Percentiles rank a stretch among this genome's conserved stretches.
These are phyloP conservation scores for Ceratobasidium sp. DNA, from an alignment of 1,284 basidiomycete genomes.

Conservation along the genomic window DNA sequence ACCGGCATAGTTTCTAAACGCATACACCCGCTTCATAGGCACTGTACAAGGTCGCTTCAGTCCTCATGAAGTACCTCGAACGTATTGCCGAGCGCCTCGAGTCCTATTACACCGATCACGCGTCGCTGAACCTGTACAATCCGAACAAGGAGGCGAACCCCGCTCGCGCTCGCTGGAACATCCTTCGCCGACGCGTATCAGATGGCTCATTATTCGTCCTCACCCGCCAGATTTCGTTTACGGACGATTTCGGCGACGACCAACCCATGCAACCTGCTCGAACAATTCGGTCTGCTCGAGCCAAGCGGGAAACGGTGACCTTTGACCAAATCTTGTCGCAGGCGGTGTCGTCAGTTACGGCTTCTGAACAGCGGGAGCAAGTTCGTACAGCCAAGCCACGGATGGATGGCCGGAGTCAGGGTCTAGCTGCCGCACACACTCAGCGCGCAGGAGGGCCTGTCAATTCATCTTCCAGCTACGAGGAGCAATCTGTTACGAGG, in stretches of 20 bases:
- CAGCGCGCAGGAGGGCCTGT: conserved; percentile 22
- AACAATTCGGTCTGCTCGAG: neutral
- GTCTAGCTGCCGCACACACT: conserved; percentile 38
- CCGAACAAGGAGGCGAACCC: conserved; percentile 34
- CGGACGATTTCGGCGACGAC: conserved; percentile 20
- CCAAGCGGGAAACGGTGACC: conserved; percentile 32
- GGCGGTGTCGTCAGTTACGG: conserved; percentile 28
- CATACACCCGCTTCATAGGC: neutral
- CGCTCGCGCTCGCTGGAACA: conserved; percentile 40
- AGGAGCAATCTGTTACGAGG: conserved; percentile 24
- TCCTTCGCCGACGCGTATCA: conserved; percentile 33
- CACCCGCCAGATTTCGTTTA: conserved; percentile 24
- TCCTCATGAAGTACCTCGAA: conserved; percentile 34
- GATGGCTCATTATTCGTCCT: conserved; percentile 42
- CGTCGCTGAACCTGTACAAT: conserved; percentile 29
- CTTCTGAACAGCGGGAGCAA: conserved; percentile 7
- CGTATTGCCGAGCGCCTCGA: conserved; percentile 40
- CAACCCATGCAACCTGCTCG: neutral
- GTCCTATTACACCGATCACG: conserved; percentile 39
- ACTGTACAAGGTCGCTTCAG: conserved; percentile 28
- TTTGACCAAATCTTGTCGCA: conserved; percentile 41
- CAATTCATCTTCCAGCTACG: conserved; percentile 28
- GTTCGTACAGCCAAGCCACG: neutral
- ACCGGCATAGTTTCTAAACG: neutral
- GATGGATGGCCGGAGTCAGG: neutral